Conservation (phyloP, 805 yeast genomes). For the Zygosaccharomyces bailii region DNA sequence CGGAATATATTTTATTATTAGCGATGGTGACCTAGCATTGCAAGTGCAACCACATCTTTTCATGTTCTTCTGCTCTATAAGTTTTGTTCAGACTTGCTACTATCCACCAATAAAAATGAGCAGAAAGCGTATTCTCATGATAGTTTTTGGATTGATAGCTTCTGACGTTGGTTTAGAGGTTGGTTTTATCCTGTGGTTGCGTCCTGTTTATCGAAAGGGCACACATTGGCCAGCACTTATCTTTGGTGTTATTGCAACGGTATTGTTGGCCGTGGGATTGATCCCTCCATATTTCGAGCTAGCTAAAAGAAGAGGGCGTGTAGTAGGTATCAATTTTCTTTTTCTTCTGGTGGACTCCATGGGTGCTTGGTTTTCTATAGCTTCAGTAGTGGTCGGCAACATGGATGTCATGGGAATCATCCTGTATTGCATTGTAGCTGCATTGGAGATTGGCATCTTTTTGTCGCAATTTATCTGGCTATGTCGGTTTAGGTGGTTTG, state of each 20-base stretch:
- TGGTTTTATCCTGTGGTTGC: constrained; percentile 69
- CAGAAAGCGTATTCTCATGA: constrained; percentile 36
- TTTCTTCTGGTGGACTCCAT: constrained; percentile 71
- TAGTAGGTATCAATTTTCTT: constrained; percentile 82
- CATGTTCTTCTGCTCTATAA: constrained; percentile 59
- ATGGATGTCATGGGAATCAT: constrained; percentile 78
- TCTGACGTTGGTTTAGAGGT: constrained; percentile 58
- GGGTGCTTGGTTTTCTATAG: constrained; percentile 79
- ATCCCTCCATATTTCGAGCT: constrained; percentile 88
- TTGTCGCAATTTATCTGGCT: constrained; percentile 69
- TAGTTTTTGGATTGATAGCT: constrained; percentile 40
- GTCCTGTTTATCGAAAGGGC: constrained; percentile 51
- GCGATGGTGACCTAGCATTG: constrained; percentile 69
- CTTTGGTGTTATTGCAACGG: constrained; percentile 76
- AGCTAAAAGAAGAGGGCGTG: constrained; percentile 73
- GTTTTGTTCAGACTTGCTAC: constrained; percentile 64
- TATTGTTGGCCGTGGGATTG: constrained; percentile 71
- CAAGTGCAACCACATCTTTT: constrained; percentile 87
- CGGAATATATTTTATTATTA: constrained; percentile 74
- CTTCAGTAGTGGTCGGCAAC: constrained; percentile 56
- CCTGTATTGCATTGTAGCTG: constrained; percentile 69
- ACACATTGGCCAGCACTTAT: constrained; percentile 72
- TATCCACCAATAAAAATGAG: constrained; percentile 63
- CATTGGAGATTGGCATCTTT: constrained; percentile 74
- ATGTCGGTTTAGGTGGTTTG: constrained; percentile 39